Evolutionary conservation across 176 grass and related monocot genomes (phyloP), one percentile per base, ranked within the genome.

Genomic region (Ampelocalamus luodianensis): DNA sequence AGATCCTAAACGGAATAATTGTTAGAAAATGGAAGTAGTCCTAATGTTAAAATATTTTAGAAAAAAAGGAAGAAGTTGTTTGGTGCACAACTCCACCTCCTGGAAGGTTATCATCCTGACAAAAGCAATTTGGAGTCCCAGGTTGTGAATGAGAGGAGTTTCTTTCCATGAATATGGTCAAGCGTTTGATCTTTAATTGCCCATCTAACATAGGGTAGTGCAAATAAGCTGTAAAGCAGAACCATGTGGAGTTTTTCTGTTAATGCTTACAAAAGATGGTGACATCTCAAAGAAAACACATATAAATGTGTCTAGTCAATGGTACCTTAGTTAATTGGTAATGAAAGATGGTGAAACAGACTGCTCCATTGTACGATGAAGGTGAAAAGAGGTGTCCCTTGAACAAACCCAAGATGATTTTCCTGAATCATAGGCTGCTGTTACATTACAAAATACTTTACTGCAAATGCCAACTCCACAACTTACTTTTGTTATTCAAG

Each of bases 51-150:
- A 87, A 71, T 81, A 58, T 46, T 75, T 42, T 23, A 32, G 71
- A 71, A 14, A 51, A 58, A n/a, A 72, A 74, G 72, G 38, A 92
- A 92, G 40, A 76, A 29, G 36, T 81, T 90, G 16, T 88, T 92
- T 85, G 12, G 83, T 40, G 50, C 24, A 26, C 83, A 91, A 82
- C 66, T 78, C 58, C 72, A 46, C 18, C 75, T 79, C 22, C 45
- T 38, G 45, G 66, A 86, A 29, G 43, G 43, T 48, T 81, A 65
- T 88, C 26, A 29, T 17, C 62, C 11, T 37, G 73, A 82, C 43
- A 5, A 74, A 79, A 71, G 53, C 42, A 88, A 86, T 12, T 78
- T 81, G 88, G 74, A 77, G 48, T 78, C 29, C 27, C 81, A 39
- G 62, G 45, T 60, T 79, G 63, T 83, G 68, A 88, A 20, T 90